Evolutionary conservation across 2,329 filamentous ascomycete species (phyloP).

Genomic region (Blumeria graminis): DNA sequence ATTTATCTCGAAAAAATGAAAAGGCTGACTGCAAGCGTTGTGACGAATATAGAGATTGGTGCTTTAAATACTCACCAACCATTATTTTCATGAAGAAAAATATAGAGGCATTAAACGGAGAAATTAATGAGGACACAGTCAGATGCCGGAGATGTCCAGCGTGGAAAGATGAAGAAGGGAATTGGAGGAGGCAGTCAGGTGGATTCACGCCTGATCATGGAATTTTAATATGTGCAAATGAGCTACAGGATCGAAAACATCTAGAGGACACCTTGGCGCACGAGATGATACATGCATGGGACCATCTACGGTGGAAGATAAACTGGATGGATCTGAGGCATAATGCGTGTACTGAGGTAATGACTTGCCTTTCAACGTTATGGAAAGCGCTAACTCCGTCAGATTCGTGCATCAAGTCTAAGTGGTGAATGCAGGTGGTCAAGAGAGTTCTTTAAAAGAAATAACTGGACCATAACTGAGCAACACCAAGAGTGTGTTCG

Average conservation of each 20-base stretch:
- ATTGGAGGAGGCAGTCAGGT: conserved; percentile 38
- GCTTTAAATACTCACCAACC: conserved; percentile 62
- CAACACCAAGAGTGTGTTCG: conserved; percentile 89
- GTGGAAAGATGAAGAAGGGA: conserved; percentile 21
- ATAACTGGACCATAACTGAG: conserved; percentile 71
- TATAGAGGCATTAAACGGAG: conserved; percentile 54
- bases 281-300: conserved; percentile 96
- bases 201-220: conserved; percentile 74
- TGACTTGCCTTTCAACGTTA: conserved; percentile 7
- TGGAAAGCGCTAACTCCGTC: conserved; percentile 7
- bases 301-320: conserved; percentile 77
- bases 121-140: conserved; percentile 51
- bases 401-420: conserved; percentile 83
- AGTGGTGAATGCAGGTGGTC: conserved; percentile 86
- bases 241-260: conserved; percentile 55
- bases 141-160: conserved; percentile 56
- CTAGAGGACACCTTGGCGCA: conserved; percentile 86
- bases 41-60: conserved; percentile 61
- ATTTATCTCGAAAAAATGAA: conserved; percentile 53
- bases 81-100: conserved; percentile 72
- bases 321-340: conserved; percentile 65
- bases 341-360: conserved; percentile 79
- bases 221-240: conserved; percentile 81
- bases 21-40: conserved; percentile 55
- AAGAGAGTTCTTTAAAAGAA: conserved; percentile 60